Conservation (phyloP, 106 monocot genomes). For the Dendrobium officinale region DNA sequence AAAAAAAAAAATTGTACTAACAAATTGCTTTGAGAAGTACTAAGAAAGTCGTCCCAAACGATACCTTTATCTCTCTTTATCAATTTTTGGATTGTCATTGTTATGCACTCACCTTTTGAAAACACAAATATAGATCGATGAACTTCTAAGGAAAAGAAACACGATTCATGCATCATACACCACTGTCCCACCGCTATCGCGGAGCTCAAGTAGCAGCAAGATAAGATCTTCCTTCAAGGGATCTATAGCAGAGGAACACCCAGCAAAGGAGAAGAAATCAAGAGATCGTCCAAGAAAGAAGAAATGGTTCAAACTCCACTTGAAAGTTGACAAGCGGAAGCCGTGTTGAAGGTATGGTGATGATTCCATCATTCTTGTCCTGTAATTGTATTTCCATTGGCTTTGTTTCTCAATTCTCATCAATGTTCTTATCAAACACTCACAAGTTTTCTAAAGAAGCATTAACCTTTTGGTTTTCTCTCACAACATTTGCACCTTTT, state of each 20-base stretch:
- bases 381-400: background rate
- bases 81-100: no score
- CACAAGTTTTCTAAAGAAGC: background rate
- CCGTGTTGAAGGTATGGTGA: constrained; percentile 40
- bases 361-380: background rate
- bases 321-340: constrained; percentile 63
- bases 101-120: no score
- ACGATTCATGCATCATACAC: constrained; percentile 81
- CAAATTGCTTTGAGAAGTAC: no score
- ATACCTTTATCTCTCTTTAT: no score
- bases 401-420: background rate
- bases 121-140: constrained; percentile 52
- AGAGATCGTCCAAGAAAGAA: constrained; percentile 48
- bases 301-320: constrained; percentile 80
- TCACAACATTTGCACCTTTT: background rate
- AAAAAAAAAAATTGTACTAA: no score
- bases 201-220: constrained; percentile 53
- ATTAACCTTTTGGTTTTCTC: background rate
- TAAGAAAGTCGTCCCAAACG: no score
- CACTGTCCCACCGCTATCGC: constrained; percentile 33
- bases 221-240: constrained; percentile 33
- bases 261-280: constrained; percentile 32
- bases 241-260: constrained; percentile 31
- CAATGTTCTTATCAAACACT: background rate
- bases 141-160: constrained; percentile 74